Evolutionary conservation across 352 stramenopile genomes (phyloP).

Genomic region (Phytophthora sp.): DNA sequence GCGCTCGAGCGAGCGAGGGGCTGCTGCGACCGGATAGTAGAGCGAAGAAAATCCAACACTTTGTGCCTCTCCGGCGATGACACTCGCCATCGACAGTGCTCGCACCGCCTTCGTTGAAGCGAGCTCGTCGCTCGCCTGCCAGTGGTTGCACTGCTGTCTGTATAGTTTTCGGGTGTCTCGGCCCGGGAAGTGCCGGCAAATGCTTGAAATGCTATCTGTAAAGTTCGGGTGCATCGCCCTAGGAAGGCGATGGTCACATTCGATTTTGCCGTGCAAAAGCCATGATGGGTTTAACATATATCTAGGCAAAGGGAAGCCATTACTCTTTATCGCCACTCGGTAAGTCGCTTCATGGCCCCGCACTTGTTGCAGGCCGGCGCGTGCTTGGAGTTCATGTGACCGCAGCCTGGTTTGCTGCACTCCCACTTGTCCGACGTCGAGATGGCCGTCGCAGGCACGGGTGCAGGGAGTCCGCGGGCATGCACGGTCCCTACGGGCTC

Average conservation of each 20-base stretch:
- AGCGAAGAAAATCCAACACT: conserved; percentile 28
- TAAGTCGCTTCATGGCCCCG: conserved; percentile 80
- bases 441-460: conserved; percentile 32
- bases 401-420: conserved; percentile 66
- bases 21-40: conserved; percentile 13
- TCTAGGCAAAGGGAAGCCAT: too few species aligned
- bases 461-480: conserved; percentile 40
- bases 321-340: conserved; percentile 62
- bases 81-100: too few species aligned
- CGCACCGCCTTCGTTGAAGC: neutral
- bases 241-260: too few species aligned
- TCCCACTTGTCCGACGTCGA: conserved; percentile 64
- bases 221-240: too few species aligned
- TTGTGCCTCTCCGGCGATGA: too few species aligned
- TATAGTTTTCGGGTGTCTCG: too few species aligned
- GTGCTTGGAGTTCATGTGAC: conserved; percentile 74
- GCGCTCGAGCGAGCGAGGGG: neutral
- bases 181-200: too few species aligned
- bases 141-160: too few species aligned
- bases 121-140: neutral
- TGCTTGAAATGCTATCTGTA: too few species aligned
- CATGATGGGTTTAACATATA: too few species aligned
- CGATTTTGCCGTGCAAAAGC: too few species aligned
- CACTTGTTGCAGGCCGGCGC: conserved; percentile 71
- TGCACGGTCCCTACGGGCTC: conserved; percentile 66